phyloP scores from a whole-genome alignment of 2,329 filamentous ascomycete species.

The Trichophyton benhamiae region DNA sequence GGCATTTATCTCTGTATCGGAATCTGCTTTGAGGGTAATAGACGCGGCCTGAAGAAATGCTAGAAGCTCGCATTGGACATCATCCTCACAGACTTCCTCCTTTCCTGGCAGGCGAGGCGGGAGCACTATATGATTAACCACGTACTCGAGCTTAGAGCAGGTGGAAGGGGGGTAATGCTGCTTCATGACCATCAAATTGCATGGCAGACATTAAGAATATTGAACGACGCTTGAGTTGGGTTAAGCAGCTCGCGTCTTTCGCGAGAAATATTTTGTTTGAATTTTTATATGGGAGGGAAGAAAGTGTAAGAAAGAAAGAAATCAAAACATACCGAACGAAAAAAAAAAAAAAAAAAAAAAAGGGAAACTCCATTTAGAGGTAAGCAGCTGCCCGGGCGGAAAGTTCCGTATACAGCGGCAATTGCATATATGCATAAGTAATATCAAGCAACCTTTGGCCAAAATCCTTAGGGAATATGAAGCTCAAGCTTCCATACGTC shows the following conservation, averaged over 20 bases:
- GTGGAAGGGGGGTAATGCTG: background rate
- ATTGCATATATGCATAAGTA: background rate
- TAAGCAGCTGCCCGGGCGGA: background rate
- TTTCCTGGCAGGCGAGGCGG: conserved; percentile 29
- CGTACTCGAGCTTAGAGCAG: background rate
- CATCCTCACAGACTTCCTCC: conserved; percentile 20
- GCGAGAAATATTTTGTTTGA: background rate
- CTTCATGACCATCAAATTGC: background rate
- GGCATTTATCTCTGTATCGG: conserved; percentile 11
- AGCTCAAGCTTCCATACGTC: background rate
- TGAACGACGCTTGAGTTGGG: background rate
- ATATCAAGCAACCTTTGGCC: background rate
- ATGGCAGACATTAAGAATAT: background rate
- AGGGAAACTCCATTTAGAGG: too few species aligned
- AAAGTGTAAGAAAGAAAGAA: background rate
- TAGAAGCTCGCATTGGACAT: conserved; percentile 21
- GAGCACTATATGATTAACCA: conserved; percentile 26
- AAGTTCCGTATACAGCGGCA: background rate
- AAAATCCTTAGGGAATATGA: background rate
- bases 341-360: too few species aligned
- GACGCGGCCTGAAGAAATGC: conserved; percentile 10
- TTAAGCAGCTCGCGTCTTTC: background rate
- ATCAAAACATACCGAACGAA: background rate
- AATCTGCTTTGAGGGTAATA: conserved; percentile 20
- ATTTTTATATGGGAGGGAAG: background rate